Evolutionary conservation across 176 grass and related monocot species (phyloP), one percentile per base, ranked within the genome.

Genomic region (Pharus latifolius): DNA sequence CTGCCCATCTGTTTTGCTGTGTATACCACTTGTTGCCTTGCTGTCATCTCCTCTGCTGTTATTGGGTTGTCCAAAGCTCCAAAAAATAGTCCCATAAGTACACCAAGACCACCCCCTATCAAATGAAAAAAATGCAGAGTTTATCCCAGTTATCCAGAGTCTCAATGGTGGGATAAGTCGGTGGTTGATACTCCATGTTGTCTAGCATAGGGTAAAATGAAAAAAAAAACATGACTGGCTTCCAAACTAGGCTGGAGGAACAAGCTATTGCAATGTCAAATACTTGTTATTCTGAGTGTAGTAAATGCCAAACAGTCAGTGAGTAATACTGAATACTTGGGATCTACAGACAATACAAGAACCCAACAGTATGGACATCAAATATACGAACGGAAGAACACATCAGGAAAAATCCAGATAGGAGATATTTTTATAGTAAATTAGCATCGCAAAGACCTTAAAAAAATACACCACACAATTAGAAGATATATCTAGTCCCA

Each of bases 61-160:
- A 91, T 70, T 54, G 94, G 94, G 70, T 87, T 98, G 37, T 98
- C 89, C 87, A 98, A 74, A 70, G 94, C 84, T 67, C 94, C 89
- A 62, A 98, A 65, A 51, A 98, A 98, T 52, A 98, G 37, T 19
- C 94, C 94, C 94, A 98, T 93, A 62, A 78, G 65, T 30, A 98
- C 56, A 60, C 94, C 94, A 82, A 98, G 72, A 46, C 84, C 94
- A 76, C 94, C 94, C 49, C 94, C 89, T 98, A 62, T 64, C 51
- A 49, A 87, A 67, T 65, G 6, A 61, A 49, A 75, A 76, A 28
- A 34, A 46, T 62, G 58, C 2, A 65, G 22, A 45, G 56, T 62
- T 78, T 63, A 74, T 69, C 49, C 41, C 65, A 63, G 49, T 52
- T 61, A 27, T 26, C n/a, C 37, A 49, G 32, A 59, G 11, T 31